Conservation (phyloP, 192 early-diverging fungal species). For the Phlyctochytrium arcticum region DNA sequence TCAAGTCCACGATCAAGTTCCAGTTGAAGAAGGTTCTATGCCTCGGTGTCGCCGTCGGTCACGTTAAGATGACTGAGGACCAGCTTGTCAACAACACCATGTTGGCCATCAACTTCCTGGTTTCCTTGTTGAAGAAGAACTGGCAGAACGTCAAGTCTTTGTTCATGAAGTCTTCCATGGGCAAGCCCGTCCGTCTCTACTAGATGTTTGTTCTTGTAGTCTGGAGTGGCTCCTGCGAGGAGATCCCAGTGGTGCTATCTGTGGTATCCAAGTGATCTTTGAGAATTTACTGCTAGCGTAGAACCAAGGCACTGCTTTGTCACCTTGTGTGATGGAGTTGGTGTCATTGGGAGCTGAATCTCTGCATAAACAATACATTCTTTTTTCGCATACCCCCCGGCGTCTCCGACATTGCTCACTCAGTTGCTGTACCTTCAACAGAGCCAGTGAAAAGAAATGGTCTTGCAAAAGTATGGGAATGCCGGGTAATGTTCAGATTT, state of each 20-base stretch:
- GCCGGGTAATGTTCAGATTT: no score
- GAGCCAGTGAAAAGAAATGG: no score
- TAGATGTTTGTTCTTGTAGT: slow-evolving; percentile 1
- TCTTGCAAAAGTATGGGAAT: no score
- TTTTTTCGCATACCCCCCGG: no score
- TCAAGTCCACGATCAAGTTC: slow-evolving; percentile 99
- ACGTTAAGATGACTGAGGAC: slow-evolving; percentile 93
- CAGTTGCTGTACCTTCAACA: no score
- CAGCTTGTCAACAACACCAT: slow-evolving; percentile 94
- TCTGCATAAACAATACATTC: slow-evolving; percentile 13
- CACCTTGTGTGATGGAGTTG: neutral
- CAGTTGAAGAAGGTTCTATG: slow-evolving; percentile 99
- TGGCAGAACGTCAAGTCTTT: slow-evolving; percentile 99
- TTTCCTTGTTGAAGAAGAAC: slow-evolving; percentile 97
- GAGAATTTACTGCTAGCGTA: no score
- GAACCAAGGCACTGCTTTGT: slow-evolving; percentile 20
- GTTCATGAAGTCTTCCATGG: slow-evolving; percentile 97
- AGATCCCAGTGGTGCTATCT: no score
- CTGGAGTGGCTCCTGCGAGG: neutral
- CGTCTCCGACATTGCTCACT: no score
- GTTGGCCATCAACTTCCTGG: slow-evolving; percentile 97
- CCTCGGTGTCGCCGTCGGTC: slow-evolving; percentile 93
- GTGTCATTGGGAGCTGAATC: slow-evolving; percentile 29
- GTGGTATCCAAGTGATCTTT: no score
- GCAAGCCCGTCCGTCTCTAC: slow-evolving; percentile 59